Base-by-base conservation (phyloP, 1,139 yeast genomes). In the Yamadazyma sp. region DNA sequence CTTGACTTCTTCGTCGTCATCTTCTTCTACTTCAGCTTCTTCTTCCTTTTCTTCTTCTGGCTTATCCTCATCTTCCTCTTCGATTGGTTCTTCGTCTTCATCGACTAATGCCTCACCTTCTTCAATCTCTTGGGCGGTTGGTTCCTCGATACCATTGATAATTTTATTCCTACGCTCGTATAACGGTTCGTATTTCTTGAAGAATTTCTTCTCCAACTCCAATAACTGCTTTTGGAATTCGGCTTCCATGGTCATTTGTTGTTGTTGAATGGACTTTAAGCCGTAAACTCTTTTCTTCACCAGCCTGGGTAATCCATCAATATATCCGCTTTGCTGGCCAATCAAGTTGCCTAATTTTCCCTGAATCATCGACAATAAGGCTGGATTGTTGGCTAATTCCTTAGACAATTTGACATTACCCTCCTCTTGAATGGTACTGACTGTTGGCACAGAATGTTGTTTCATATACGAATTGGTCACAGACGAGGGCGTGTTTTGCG, bases 401-500 rank as follows among this genome's bases (percentile, higher is more conserved):
- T 72, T 73, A 14, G 41, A 29, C 51, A 64, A 55, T 50, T 62
- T 48, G 46, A 48, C 53, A 52, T 50, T 50, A 31, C 67, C 73
- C 39, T 57, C 62, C 62, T 89, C 96, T 47, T 68, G 70, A 58
- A 88, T 88, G 34, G 95, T 84, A 33, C 90, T 80, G 42, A 86
- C 83, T 8, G 80, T 71, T 12, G 95, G 95, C 46, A 82, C 78
- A 10, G 29, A 27, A 46, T 81, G 78, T 45, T 74, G 76, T 64
- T 76, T 81, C 59, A 86, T 73, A 61, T 80, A 89, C 35, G 92
- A 84, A 45, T 80, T 82, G 33, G 87, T 78, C 30, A 86, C 86
- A 22, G 95, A 83, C 4, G 97, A 86, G 17, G 99, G 99, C 1
- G 99, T 92, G 73, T 92, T 92, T 61, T 94, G 98, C 10, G 99